These are phyloP conservation scores for Sporothrix mexicana DNA, from an alignment of 2,329 filamentous ascomycete genomes.

Conservation along the genomic window DNA sequence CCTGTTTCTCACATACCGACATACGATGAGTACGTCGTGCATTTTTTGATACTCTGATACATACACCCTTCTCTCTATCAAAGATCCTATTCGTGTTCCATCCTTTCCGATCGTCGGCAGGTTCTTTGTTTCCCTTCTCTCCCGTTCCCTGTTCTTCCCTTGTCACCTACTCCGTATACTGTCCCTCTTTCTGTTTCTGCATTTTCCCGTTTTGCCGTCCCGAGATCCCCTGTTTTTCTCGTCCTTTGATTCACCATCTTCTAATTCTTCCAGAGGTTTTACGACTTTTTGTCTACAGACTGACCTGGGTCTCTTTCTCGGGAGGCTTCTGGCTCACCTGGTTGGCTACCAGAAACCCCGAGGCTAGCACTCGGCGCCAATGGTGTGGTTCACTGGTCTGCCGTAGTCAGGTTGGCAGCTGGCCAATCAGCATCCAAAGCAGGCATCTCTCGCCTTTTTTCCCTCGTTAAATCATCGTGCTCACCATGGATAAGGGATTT, in stretches of 20 bases:
- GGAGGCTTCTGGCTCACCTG: slow-evolving; percentile 21
- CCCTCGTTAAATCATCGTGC: not conserved
- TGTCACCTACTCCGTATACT: not conserved
- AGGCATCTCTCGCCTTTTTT: slow-evolving; percentile 3
- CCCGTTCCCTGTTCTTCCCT: not conserved
- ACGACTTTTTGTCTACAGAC: too few species aligned
- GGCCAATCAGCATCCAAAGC: slow-evolving; percentile 19
- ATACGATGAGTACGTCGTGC: not conserved
- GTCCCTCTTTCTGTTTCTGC: not conserved
- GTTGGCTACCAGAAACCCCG: slow-evolving; percentile 12
- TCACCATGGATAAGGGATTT: slow-evolving; percentile 10
- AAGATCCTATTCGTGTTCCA: not conserved
- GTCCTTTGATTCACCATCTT: not conserved
- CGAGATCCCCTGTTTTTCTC: not conserved
- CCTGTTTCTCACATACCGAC: too few species aligned
- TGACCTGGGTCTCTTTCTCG: not conserved
- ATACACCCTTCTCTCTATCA: not conserved
- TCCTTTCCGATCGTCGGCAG: not conserved
- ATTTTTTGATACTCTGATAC: not conserved
- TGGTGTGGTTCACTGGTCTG: slow-evolving; percentile 12
- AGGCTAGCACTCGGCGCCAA: slow-evolving; percentile 26
- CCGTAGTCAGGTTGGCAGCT: not conserved
- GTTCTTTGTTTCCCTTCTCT: not conserved
- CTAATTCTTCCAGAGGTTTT: not conserved
- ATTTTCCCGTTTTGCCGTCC: slow-evolving; percentile 15